Conservation (phyloP, 805 yeast species). For the Pichia manshurica region DNA sequence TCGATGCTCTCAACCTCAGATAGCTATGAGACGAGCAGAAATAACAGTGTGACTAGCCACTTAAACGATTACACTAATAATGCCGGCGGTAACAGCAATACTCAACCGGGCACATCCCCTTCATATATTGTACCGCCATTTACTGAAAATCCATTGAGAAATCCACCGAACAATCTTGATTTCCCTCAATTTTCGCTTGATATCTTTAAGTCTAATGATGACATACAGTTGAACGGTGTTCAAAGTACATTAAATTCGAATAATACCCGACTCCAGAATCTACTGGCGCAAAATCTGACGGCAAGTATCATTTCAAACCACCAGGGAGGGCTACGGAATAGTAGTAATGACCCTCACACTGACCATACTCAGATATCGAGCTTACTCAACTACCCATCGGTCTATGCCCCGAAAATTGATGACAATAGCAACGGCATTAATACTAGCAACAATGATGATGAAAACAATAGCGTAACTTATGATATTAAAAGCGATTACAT, state of each 20-base stretch:
- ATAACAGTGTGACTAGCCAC: background rate
- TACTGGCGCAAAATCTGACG: background rate
- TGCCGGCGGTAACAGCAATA: background rate
- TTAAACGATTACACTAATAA: background rate
- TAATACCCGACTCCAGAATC: background rate
- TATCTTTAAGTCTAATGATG: conserved; percentile 18
- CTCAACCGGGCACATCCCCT: background rate
- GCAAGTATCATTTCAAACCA: background rate
- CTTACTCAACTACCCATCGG: background rate
- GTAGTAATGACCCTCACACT: background rate
- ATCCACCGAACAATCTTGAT: conserved; percentile 10
- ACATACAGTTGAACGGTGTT: background rate
- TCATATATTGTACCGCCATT: conserved; percentile 9
- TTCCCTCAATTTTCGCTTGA: conserved; percentile 21
- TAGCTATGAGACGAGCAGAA: background rate
- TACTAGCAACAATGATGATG: too few species aligned
- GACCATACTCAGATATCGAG: background rate
- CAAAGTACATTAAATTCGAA: background rate
- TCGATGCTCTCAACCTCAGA: conserved; percentile 4
- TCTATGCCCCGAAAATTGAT: background rate
- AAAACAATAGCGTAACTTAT: too few species aligned
- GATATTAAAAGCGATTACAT: background rate
- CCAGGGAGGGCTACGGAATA: background rate
- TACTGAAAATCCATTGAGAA: conserved; percentile 11
- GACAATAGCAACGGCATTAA: too few species aligned